Evolutionary conservation across 768 basidiomycete species (phyloP), one percentile per base, ranked within the genome.

Genomic region (Dentipellis sp.): DNA sequence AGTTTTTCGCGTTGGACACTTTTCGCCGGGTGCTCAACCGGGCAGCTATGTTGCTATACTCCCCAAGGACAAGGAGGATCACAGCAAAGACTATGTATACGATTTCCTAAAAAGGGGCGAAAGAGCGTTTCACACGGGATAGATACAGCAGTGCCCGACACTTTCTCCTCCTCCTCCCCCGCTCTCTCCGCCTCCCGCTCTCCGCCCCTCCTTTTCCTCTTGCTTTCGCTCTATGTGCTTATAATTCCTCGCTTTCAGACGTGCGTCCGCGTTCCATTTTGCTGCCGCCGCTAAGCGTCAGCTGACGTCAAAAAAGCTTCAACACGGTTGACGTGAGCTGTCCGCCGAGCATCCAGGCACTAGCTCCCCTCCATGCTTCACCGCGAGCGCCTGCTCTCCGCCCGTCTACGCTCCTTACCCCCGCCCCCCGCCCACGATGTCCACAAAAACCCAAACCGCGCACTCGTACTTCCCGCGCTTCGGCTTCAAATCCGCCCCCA

Each of bases 401-500:
- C 29, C 29, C 29, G 29, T 29, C 29, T 59, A 52, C 47, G 14
- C 52, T 17, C 50, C 21, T 46, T 50, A 50, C 16, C 10, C 6
- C 35, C 22, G 22, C 38, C 48, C 34, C 29, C 52, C 39, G 21
- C 19, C 21, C 21, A 19, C 12, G 37, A 74, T 75, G 74, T 68
- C 73, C 50, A 59, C 67, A 61, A 72, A 69, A 60, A 62, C 59
- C 34, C 56, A 69, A 56, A 21, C 63, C 29, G 60, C 62, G 22
- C 67, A 69, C 4, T 60, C 68, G 34, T 64, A 74, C 47, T 63
- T 78, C 11, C 68, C 76, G 36, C 65, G 75, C 21, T 72, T 74
- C 47, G 62, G 72, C 56, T 61, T 73, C 39, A 61, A 65, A 19
- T 52, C 64, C 37, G 58, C 63, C 23, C 37, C 37, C 5, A 22